These are phyloP conservation scores for Colletotrichum shisoi DNA, from an alignment of 2,329 filamentous ascomycete species.

Conservation along the genomic window DNA sequence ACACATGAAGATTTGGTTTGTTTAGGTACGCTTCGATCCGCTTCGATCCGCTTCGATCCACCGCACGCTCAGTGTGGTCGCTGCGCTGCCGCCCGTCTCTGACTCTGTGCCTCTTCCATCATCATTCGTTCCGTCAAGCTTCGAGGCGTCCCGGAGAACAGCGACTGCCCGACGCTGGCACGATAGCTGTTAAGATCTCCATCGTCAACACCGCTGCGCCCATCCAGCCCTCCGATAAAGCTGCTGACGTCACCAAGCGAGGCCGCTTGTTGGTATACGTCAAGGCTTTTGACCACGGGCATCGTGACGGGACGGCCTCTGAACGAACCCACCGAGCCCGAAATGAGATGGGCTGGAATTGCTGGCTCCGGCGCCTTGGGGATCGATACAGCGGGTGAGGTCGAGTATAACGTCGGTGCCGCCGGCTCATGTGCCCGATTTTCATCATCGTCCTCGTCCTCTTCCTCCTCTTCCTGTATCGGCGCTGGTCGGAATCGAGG, in stretches of 20 bases:
- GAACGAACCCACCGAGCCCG: slow-evolving; percentile 61
- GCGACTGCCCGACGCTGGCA: slow-evolving; percentile 51
- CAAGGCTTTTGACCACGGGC: slow-evolving; percentile 59
- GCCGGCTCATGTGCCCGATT: slow-evolving; percentile 31
- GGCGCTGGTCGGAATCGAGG: slow-evolving; percentile 42
- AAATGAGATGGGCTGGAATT: slow-evolving; percentile 41
- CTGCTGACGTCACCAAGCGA: slow-evolving; percentile 58
- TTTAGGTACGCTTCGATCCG: background rate
- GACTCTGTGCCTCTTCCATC: slow-evolving; percentile 56
- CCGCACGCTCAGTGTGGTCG: slow-evolving; percentile 28
- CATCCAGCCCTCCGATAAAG: slow-evolving; percentile 63
- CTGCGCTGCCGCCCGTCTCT: slow-evolving; percentile 39
- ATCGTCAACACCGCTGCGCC: slow-evolving; percentile 59
- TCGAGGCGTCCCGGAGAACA: slow-evolving; percentile 55
- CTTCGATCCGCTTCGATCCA: slow-evolving; percentile 8
- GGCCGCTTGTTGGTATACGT: slow-evolving; percentile 58
- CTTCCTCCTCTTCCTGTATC: slow-evolving; percentile 51
- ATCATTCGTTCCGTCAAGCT: slow-evolving; percentile 60
- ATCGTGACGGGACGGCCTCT: slow-evolving; percentile 62
- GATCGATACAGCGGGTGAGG: slow-evolving; percentile 56
- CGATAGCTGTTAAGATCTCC: slow-evolving; percentile 56
- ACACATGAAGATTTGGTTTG: slow-evolving; percentile 16
- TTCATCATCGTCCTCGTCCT: slow-evolving; percentile 46
- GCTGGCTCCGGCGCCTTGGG: slow-evolving; percentile 44
- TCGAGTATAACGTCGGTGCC: slow-evolving; percentile 50